Base-by-base conservation (phyloP, 2,329 filamentous ascomycete genomes). In the Rutstroemia sp. region DNA sequence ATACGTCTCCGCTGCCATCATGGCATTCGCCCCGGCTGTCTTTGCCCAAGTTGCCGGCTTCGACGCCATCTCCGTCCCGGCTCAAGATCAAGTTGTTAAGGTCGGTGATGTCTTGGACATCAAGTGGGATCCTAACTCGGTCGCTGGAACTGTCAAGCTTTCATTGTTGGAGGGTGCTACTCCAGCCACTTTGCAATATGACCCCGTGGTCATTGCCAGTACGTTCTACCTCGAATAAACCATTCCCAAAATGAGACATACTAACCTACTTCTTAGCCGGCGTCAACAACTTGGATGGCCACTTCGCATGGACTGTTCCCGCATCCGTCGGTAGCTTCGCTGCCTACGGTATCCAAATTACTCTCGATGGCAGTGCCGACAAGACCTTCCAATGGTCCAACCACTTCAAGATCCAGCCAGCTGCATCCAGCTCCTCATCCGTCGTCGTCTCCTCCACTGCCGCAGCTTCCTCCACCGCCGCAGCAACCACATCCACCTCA, bases 361-460 rank as follows among this genome's bases (percentile, higher is more conserved):
- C 69, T 60, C 73, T 77, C 38, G 75, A 79, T 63, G 71, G 69
- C 61, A 67, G 82, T 71, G 21, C 38, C 7, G 54, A 72, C 21
- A 60, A 50, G 66, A 70, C 76, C 67, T 82, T 80, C 76, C 81
- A 86, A 76, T 85, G 78, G 76, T 82, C 80, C 56, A 78, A 77
- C 73, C 80, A 80, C 64, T 86, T 86, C 67, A 59, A 63, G 54
- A 64, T 70, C 51, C 47, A 54, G 8, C 60, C 58, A 12, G 52
- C 51, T 38, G 14, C 53, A 21, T 30, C 51, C 1, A 47, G 25
- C 48, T 44, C 51, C n/a, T 46, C 53, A 14, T 41, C 19, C 7
- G 27, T 30, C 9, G 9, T 30, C 27, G 8, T 5, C 25, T 27
- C 27, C 7, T 8, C 27, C 0, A 10, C 25, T 4, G 5, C 30